Base-by-base conservation (phyloP, 345 rosid species). In the Eucalyptus leucophloia region DNA sequence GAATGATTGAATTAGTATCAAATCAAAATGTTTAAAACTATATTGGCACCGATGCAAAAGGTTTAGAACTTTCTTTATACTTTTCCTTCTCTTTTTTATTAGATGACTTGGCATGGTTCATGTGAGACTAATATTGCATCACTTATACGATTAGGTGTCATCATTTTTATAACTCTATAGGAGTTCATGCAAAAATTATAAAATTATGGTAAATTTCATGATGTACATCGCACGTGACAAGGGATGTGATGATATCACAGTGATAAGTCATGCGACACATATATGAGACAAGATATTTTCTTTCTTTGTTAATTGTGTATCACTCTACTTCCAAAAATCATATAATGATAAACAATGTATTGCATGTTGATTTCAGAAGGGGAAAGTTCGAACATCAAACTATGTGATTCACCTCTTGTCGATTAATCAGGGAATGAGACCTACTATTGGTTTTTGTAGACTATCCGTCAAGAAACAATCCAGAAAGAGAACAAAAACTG, bases 21-120 rank as follows among this genome's bases (percentile, higher is more conserved):
- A 50, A 50, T 50, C 19, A 50, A 50, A 50, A 50, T 0, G 0
- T 50, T 50, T 50, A 1, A 0, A 1, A 50, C 53, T 50, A 50
- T 0, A 50, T 50, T 50, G 0, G 1, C 3, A 50, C 0, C 0
- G 0, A 50, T 50, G 4, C 54, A 50, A 50, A 50, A 16, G 0
- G 7, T 50, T 50, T 50, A 16, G 0, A 1, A 50, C 1, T 16
- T 16, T 50, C 0, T 50, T 6, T 1, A 16, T 1, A 16, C 19
- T 50, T 15, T 16, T 50, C 53, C 3, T 9, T 60, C 7, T 60
- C 15, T 60, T 60, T 60, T 60, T 11, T 28, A 65, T 65, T 15
- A 65, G 17, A 62, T 62, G 34, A 14, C 37, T 8, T 7, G 5
- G 34, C 34, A 7, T 7, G 19, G 34, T 30, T 30, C 9, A 7